Base-by-base conservation (phyloP, 768 basidiomycete genomes). In the Lentinula boryana region DNA sequence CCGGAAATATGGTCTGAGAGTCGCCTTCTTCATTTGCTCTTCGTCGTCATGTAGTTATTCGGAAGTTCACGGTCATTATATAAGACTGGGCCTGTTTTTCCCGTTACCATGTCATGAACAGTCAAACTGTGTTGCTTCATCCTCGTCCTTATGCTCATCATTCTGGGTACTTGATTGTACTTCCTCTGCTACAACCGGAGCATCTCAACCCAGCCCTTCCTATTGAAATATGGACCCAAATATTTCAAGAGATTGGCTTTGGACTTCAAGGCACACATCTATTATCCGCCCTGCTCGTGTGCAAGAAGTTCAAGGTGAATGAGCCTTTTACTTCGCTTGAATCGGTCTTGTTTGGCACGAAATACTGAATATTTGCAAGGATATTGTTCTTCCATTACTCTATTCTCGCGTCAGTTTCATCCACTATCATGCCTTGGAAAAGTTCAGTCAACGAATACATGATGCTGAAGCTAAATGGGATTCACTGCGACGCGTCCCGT, bases 401-500 rank as follows among this genome's bases (percentile, higher is more conserved):
- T 92, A 89, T 68, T 72, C 81, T n/a, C 73, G 72, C 33, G 78
- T 88, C 27, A 70, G 69, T 32, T 71, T 90, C 33, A 67, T 68
- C 5, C 74, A 76, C 18, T 65, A 83, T 10, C 58, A 68, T 12
- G 68, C 76, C 5, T 75, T 93, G 44, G 78, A 82, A 59, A 78
- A 76, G 62, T 87, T 94, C 65, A 75, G 81, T n/a, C 62, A 73
- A n/a, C 76, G 75, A 23, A 78, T 95, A 1, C 74, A 78, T 61
- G 66, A 69, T 33, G 86, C 87, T 6, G 93, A 96, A 63, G 79
- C 83, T 65, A 82, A 81, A 68, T 96, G 94, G 94, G 92, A 94
- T 67, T 90, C 91, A 48, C 85, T 96, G 60, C 84, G 91, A 56
- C 82, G 94, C 54, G 93, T 91, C 64, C 91, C 91, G 0, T 90